A percentile compares a stretch with the other conserved stretches of the same genome.
These are phyloP conservation scores for Striga asiatica DNA, from an alignment of 257 asterid species.

Conservation along the genomic window DNA sequence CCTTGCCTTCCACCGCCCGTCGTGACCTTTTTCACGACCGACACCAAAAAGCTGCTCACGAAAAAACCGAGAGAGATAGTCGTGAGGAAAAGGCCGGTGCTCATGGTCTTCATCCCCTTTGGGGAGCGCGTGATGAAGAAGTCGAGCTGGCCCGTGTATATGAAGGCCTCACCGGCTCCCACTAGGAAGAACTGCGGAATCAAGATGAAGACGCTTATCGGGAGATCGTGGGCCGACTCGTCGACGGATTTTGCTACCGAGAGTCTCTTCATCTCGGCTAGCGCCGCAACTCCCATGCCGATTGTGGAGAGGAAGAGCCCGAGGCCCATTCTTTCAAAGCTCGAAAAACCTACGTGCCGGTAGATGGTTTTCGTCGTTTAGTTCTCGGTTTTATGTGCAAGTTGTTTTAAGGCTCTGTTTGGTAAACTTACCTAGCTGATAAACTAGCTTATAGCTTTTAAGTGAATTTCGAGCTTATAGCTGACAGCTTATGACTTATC, in stretches of 20 bases:
- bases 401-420: too few relatives aligned
- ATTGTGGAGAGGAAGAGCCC: conserved; percentile 61
- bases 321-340: conserved; percentile 54
- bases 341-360: conserved; percentile 58
- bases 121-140: conserved; percentile 88
- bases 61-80: conserved; percentile 81
- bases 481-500: too few relatives aligned
- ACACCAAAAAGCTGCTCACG: conserved; percentile 65
- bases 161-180: conserved; percentile 86
- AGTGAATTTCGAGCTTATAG: too few relatives aligned
- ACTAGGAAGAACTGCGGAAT: conserved; percentile 79
- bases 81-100: conserved; percentile 87
- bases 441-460: too few relatives aligned
- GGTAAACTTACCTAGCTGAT: too few relatives aligned
- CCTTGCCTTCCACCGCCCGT: conserved; percentile 34
- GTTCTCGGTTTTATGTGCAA: too few relatives aligned
- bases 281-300: conserved; percentile 69
- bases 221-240: conserved; percentile 24
- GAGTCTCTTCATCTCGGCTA: conserved; percentile 57
- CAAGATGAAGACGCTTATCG: conserved; percentile 57
- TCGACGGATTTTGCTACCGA: conserved; percentile 35
- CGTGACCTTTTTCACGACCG: conserved; percentile 52
- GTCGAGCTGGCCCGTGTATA: conserved; percentile 87
- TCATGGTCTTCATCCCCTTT: conserved; percentile 93
- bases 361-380: too few relatives aligned